Evolutionary conservation across 345 rosid species (phyloP), one percentile per base, ranked within the genome.

Genomic region (Salix brachista): DNA sequence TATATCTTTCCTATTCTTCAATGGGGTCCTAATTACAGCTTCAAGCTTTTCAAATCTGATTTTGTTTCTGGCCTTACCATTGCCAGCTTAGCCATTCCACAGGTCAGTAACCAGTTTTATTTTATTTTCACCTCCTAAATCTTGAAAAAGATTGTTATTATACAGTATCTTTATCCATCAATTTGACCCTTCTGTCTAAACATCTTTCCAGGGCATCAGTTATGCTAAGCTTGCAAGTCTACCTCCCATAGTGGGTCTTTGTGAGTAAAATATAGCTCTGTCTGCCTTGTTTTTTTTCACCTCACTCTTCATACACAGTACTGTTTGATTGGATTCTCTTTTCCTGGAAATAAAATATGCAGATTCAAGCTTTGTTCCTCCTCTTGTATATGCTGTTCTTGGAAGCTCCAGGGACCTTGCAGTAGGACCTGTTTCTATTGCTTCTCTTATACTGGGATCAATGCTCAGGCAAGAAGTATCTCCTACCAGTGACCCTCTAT

Each of bases 291-390:
- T 36, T 39, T 42, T 34, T 44, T 66, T 19, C 18, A 23, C 26
- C 6, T 14, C 30, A 30, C 8, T 44, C 12, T 17, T 41, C 42
- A 21, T 56, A 56, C 46, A 67, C 67, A 66, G 26, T 54, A 42
- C 52, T 36, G 42, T 36, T 54, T 68, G 26, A 32, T 42, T 18
- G 34, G 0, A 7, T 50, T 76, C 12, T 23, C 32, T 28, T 19
- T 18, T 30, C 19, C 1, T 67, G 69, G 36, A 10, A 28, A 8
- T n/a, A 41, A 66, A 52, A 58, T 69, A 21, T 69, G 50, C 36
- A 94, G 98, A 95, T 88, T 95, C 99, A 9, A 95, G 98, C 90
- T 95, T 95, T 66, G 98, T 91, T 28, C 97, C 99, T 48, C 99
- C 99, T 61, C 89, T 95, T 78, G 90, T 93, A 14, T 95, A 95